These are phyloP conservation scores for Chaetomium globosum DNA, from an alignment of 2,329 filamentous ascomycete species.

Conservation along the genomic window DNA sequence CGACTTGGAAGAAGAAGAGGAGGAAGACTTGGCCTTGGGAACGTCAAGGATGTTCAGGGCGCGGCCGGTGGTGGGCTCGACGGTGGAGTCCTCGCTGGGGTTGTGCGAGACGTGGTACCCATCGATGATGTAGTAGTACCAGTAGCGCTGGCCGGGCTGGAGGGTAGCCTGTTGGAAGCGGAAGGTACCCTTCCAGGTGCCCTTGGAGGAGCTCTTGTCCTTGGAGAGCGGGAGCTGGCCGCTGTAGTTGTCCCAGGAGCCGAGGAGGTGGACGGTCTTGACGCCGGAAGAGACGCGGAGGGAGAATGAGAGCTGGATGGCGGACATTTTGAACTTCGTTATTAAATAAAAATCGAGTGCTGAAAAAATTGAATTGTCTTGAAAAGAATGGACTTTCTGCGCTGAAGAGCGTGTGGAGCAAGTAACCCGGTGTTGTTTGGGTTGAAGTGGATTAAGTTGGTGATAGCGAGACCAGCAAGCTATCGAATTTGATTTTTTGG, in stretches of 20 bases:
- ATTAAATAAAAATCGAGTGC: slow-evolving; percentile 36
- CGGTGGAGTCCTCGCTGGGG: slow-evolving; percentile 82
- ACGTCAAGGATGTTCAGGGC: slow-evolving; percentile 98
- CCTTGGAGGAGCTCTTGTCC: slow-evolving; percentile 81
- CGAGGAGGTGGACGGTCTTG: slow-evolving; percentile 96
- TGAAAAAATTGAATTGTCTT: slow-evolving; percentile 40
- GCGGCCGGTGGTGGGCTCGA: slow-evolving; percentile 94
- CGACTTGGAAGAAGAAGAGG: slow-evolving; percentile 48
- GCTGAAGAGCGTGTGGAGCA: slow-evolving; percentile 53
- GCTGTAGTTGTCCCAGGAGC: slow-evolving; percentile 97
- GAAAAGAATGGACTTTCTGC: slow-evolving; percentile 44
- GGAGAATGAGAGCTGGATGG: slow-evolving; percentile 92
- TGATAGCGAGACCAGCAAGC: slow-evolving; percentile 52
- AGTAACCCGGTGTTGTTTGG: slow-evolving; percentile 56
- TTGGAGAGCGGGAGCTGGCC: slow-evolving; percentile 93
- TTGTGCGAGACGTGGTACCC: slow-evolving; percentile 98
- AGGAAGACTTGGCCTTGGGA: slow-evolving; percentile 59
- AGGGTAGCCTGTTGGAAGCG: slow-evolving; percentile 87
- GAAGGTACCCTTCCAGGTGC: slow-evolving; percentile 95
- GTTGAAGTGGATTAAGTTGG: slow-evolving; percentile 43
- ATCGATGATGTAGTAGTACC: slow-evolving; percentile 99
- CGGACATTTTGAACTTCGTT: slow-evolving; percentile 68
- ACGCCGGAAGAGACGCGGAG: slow-evolving; percentile 94
- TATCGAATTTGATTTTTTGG: slow-evolving; percentile 42
- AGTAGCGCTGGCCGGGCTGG: slow-evolving; percentile 89